Base-by-base conservation (phyloP, 2,329 filamentous ascomycete species). In the Colletotrichum higginsianum region DNA sequence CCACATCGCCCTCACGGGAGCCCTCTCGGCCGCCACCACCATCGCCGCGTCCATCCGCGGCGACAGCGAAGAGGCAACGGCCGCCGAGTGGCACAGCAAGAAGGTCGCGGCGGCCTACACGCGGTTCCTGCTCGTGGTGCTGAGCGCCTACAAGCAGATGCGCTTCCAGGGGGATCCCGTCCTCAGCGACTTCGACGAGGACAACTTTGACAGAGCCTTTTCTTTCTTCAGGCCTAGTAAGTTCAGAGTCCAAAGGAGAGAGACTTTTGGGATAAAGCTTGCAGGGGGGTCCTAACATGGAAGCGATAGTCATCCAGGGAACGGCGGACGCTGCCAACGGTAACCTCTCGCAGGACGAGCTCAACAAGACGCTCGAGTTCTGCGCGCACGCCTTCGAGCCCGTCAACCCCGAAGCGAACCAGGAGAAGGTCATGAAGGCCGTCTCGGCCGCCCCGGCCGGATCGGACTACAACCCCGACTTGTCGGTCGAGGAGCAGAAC, bases 41-140 rank as follows among this genome's bases (percentile, higher is more conserved):
- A 86, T 87, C 21, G 74, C 75, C 4, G 84, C 85, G 0, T 74
- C 80, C 0, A 77, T 80, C 5, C 77, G 77, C 18, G 84, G 83
- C 1, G 76, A 87, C 9, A 79, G 75, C 49, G 73, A 75, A 56
- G 85, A 88, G 76, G 11, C 60, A 3, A 73, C 64, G 4, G 84
- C 83, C 0, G 78, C 78, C n/a, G 66, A 73, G 7, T 83, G 82
- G 86, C 85, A 87, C 74, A 78, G 78, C 0, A 80, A 79, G 56
- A 87, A 87, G 76, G 79, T 84, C 1, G 75, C 78, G 2, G 84
- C 85, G 56, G 80, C 79, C 4, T 88, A 88, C 73, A 84, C 83
- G 0, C 82, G 85, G 1, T 88, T 87, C 76, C 74, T 87, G 26
- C 72, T 87, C 0, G 77, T 85, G 1, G 82, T 86, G 1, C 70